A percentile compares a stretch with the other conserved stretches of the same genome.
phyloP scores from a whole-genome alignment of 331 rosid genomes.

The Phaseolus coccineus region DNA sequence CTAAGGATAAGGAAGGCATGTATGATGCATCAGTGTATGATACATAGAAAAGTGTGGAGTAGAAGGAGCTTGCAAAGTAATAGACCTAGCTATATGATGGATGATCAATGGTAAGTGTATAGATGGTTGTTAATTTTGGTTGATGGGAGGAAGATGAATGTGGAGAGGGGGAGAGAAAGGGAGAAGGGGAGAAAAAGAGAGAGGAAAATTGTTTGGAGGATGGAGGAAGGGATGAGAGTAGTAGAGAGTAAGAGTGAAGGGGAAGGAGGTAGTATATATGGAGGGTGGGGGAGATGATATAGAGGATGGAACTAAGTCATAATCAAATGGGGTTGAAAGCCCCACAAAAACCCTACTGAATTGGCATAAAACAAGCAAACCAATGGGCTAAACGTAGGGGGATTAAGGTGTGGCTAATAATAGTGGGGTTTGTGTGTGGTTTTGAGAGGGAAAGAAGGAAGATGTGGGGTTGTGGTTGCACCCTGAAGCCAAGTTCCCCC shows the following conservation, averaged over 20 bases:
- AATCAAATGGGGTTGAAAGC: constrained; percentile 59
- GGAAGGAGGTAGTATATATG: constrained; percentile 44
- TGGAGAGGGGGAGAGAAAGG: background rate
- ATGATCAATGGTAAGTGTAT: too few species aligned
- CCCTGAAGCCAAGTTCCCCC: constrained; percentile 57
- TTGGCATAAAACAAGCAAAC: constrained; percentile 66
- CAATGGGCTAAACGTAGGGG: constrained; percentile 50
- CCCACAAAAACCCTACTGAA: constrained; percentile 68
- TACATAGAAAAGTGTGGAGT: background rate
- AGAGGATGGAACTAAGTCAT: constrained; percentile 58
- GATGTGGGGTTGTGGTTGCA: constrained; percentile 76
- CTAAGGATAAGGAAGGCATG: background rate
- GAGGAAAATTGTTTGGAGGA: background rate
- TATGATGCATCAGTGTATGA: constrained; percentile 17
- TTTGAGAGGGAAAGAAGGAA: constrained; percentile 54
- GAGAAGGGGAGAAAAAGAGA: background rate
- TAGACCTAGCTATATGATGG: background rate
- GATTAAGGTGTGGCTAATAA: constrained; percentile 55
- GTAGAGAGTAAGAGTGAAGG: constrained; percentile 31
- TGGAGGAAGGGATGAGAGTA: background rate
- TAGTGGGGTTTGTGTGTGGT: constrained; percentile 55
- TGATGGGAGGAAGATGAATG: background rate
- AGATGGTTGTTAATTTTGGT: too few species aligned
- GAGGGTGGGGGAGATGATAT: constrained; percentile 45
- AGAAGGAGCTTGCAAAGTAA: background rate